These are phyloP conservation scores for Nectriaceae sp. DNA, from an alignment of 2,329 filamentous ascomycete genomes.

Conservation along the genomic window DNA sequence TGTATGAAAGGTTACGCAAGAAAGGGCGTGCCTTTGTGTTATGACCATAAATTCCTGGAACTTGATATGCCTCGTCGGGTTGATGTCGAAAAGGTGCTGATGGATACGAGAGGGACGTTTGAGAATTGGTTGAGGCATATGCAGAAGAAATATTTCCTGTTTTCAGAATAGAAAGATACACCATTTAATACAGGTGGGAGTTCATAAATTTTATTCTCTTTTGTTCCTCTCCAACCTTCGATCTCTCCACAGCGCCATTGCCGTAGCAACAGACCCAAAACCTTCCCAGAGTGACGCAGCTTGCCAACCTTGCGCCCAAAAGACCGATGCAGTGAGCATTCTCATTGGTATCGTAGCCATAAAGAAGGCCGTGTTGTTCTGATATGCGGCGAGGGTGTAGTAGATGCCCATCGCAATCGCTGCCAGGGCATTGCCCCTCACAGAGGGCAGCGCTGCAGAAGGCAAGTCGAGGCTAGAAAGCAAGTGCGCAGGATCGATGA, in stretches of 20 bases:
- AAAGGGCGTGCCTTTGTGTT: no score
- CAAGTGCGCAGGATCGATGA: not conserved
- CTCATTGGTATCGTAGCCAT: conserved; percentile 34
- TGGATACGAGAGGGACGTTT: no score
- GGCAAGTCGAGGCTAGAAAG: conserved; percentile 1
- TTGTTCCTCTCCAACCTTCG: not conserved
- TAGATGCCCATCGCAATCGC: conserved; percentile 35
- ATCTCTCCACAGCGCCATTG: not conserved
- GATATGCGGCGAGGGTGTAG: conserved; percentile 33
- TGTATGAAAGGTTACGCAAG: no score
- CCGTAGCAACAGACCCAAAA: conserved; percentile 21
- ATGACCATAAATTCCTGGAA: no score
- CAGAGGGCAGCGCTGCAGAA: conserved; percentile 4
- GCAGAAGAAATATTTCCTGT: no score
- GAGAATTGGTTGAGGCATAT: no score
- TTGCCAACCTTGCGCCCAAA: conserved; percentile 30
- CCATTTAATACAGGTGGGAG: no score
- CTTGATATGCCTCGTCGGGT: no score
- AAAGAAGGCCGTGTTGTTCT: conserved; percentile 34
- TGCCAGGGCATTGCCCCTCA: conserved; percentile 24
- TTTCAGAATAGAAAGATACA: no score
- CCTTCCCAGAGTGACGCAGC: conserved; percentile 32
- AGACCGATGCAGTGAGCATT: conserved; percentile 28
- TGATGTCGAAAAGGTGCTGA: no score
- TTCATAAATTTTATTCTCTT: not conserved